Evolutionary conservation across 1,139 yeast genomes (phyloP).

Genomic region (Candida smagusa): DNA sequence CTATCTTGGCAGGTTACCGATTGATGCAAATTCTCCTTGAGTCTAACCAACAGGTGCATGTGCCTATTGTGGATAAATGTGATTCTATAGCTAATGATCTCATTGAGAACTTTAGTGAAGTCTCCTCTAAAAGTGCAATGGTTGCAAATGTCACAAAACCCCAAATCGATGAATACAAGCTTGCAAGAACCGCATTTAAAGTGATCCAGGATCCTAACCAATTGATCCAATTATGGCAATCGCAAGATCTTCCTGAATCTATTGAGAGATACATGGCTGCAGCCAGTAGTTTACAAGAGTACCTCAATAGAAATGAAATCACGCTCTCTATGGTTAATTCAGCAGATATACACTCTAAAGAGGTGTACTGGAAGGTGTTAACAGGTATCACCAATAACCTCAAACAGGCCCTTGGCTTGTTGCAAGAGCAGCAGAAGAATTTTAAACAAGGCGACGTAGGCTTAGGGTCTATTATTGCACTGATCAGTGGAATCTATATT

Average conservation of each 20-base stretch:
- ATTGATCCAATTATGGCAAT: conserved; percentile 25
- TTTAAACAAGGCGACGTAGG: conserved; percentile 20
- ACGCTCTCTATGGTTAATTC: not conserved
- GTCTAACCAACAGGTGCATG: not conserved
- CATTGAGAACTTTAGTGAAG: conserved; percentile 21
- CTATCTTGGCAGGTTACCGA: conserved; percentile 29
- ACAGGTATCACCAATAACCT: conserved; percentile 34
- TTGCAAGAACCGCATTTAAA: conserved; percentile 23
- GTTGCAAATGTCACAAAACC: conserved; percentile 22
- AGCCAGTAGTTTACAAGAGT: conserved; percentile 42
- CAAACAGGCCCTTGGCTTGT: conserved; percentile 37
- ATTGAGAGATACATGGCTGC: conserved; percentile 38
- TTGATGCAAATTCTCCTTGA: conserved; percentile 32
- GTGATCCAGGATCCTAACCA: conserved; percentile 17
- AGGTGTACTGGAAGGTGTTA: conserved; percentile 37
- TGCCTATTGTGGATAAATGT: conserved; percentile 15
- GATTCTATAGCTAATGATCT: conserved; percentile 23
- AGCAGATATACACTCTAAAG: conserved; percentile 2
- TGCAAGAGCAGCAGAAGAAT: conserved; percentile 19
- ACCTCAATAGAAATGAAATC: conserved; percentile 37
- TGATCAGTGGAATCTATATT: conserved; percentile 41
- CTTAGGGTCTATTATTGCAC: conserved; percentile 36
- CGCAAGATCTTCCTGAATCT: conserved; percentile 17
- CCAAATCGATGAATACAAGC: conserved; percentile 23
- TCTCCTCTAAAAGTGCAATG: conserved; percentile 21